Evolutionary conservation across 2,329 filamentous ascomycete species (phyloP), one percentile per base, ranked within the genome.

Genomic region (Trichoderma sp.): DNA sequence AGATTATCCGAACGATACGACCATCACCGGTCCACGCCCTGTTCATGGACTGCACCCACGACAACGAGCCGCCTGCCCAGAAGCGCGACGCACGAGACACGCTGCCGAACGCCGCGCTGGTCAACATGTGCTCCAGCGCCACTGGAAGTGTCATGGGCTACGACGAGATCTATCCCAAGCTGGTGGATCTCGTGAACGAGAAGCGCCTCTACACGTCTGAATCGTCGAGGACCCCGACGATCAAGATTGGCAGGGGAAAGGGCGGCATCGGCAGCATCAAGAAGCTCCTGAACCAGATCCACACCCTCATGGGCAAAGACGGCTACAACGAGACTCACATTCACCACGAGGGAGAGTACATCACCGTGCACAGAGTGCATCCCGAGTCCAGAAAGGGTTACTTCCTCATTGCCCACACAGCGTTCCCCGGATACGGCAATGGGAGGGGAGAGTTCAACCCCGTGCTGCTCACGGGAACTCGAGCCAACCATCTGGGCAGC

Each of bases 11-110:
- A 69, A 89, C 85, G 67, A 93, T 99, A 76, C 91, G 92, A 69
- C 89, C 90, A n/a, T 91, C 88, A 3, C 92, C 93, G 4, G 90
- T 98, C 0, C 93, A 97, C 69, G 95, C 94, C 0, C 81, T 99
- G 1, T 97, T 99, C 78, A 98, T 98, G 93, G 96, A 99, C 75
- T 99, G 96, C 77, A 99, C 96, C 0, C 95, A 99, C 76, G 95
- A 99, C 79, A 99, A 99, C 72, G 94, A 99, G 78, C 90, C 92
- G 2, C 95, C 95, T 0, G 92, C 94, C 0, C 94, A 99, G 77
- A 97, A 97, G 78, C 86, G 96, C 47, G 93, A 97, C 75, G 93
- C 93, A 59, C 87, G 93, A 66, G 96, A 99, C 74, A 98, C 95
- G 0, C 83, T 99, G 10, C 91, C 96, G 7, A 98, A 96, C 73